phyloP scores from a whole-genome alignment of 139 green algal species.

The Auxenochlorella protothecoides region DNA sequence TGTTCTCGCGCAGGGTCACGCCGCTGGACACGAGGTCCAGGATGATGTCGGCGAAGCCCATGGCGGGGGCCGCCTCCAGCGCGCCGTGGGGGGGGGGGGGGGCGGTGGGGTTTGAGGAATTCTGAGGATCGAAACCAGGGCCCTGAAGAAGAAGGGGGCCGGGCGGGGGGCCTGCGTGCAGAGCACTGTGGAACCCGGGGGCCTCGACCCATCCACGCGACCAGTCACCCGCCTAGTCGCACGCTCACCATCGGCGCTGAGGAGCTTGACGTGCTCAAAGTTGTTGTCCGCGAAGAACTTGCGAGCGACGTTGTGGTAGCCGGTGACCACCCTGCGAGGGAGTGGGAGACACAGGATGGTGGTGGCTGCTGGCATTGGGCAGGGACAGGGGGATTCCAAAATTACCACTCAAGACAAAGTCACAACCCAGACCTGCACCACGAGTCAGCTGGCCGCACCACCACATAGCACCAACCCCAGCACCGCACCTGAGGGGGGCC shows the following conservation, averaged over 20 bases:
- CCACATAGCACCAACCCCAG: not conserved
- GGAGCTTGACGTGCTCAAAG: constrained; percentile 79
- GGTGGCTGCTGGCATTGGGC: too few species aligned
- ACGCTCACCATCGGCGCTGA: constrained; percentile 57
- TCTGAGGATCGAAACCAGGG: too few species aligned
- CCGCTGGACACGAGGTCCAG: constrained; percentile 89
- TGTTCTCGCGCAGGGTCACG: constrained; percentile 96
- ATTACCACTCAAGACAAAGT: too few species aligned
- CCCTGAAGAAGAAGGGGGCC: too few species aligned
- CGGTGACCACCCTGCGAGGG: constrained; percentile 45
- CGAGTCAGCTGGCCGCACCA: too few species aligned
- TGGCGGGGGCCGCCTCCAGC: constrained; percentile 90
- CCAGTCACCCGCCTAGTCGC: too few species aligned
- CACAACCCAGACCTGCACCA: too few species aligned
- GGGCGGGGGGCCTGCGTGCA: too few species aligned
- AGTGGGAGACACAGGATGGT: too few species aligned
- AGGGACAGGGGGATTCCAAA: too few species aligned
- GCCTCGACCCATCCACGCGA: too few species aligned
- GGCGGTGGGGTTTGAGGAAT: not conserved
- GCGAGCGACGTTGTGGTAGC: constrained; percentile 57
- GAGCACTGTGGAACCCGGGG: too few species aligned
- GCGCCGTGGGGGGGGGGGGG: constrained; percentile 43
- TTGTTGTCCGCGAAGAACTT: constrained; percentile 75
- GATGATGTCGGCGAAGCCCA: constrained; percentile 96
- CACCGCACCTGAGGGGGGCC: constrained; percentile 59